Evolutionary conservation across 169 alveolate species (phyloP).

Genomic region (Plasmodium chabaudi): DNA sequence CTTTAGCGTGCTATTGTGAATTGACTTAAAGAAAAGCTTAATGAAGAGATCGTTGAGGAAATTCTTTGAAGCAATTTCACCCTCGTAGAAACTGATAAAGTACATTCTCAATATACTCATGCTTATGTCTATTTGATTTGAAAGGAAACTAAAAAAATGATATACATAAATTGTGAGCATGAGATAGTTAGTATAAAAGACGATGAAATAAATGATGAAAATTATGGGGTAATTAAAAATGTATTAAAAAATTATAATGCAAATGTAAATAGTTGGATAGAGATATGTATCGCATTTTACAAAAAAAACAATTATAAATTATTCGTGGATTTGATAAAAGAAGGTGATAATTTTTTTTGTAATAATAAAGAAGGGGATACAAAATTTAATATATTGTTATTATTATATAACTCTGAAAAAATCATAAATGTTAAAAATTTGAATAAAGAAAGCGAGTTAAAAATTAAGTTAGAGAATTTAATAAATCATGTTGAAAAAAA

Average conservation of each 20-base stretch:
- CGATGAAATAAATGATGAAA: conserved; percentile 65
- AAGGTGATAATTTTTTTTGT: conserved; percentile 38
- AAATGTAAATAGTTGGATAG: conserved; percentile 44
- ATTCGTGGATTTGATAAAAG: conserved; percentile 50
- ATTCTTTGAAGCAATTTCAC: too few species aligned
- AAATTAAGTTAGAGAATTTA: conserved; percentile 69
- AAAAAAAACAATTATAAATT: conserved; percentile 47
- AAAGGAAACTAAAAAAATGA: conserved; percentile 18
- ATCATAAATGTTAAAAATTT: conserved; percentile 33
- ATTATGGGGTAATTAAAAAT: conserved; percentile 28
- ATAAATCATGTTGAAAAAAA: conserved; percentile 51
- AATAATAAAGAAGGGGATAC: conserved; percentile 3
- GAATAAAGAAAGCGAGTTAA: conserved; percentile 65
- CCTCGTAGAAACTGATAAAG: too few species aligned
- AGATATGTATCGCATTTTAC: conserved; percentile 23
- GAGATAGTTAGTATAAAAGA: conserved; percentile 30
- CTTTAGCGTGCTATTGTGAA: too few species aligned
- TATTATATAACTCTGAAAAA: conserved; percentile 49
- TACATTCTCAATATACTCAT: too few species aligned
- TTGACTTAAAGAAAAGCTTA: too few species aligned
- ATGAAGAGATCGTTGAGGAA: too few species aligned
- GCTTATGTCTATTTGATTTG: not conserved
- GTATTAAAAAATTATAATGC: conserved; percentile 38
- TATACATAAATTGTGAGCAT: conserved; percentile 23
- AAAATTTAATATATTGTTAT: conserved; percentile 26